Evolutionary conservation across 352 stramenopile genomes (phyloP).

Genomic region (Pythium insidiosum): DNA sequence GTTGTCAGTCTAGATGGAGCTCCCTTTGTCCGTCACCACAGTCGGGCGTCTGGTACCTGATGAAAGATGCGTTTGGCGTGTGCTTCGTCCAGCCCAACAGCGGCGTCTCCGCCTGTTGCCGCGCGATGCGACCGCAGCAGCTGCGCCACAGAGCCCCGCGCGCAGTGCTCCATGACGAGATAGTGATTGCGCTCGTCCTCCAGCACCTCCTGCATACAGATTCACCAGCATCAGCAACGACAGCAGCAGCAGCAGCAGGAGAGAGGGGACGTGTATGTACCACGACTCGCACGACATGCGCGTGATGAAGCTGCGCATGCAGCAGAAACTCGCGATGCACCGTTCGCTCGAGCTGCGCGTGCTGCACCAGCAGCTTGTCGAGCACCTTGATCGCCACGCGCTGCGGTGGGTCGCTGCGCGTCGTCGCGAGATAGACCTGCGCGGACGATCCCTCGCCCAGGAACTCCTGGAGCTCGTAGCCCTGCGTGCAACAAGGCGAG

Average conservation of each 20-base stretch:
- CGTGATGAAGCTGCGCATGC: conserved; percentile 46
- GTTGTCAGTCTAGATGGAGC: too few species aligned
- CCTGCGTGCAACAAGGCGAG: conserved; percentile 22
- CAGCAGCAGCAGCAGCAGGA: neutral
- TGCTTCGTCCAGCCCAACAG: conserved; percentile 26
- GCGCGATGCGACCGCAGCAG: conserved; percentile 25
- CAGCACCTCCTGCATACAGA: conserved; percentile 31
- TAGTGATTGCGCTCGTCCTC: conserved; percentile 75
- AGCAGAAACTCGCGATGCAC: conserved; percentile 66
- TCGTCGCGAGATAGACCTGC: conserved; percentile 65
- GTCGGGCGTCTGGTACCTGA: conserved; percentile 22
- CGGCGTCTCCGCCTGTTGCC: neutral
- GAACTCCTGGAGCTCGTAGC: conserved; percentile 67
- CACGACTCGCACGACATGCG: conserved; percentile 42
- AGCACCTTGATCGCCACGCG: conserved; percentile 77
- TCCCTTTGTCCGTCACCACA: too few species aligned
- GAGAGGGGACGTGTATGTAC: conserved; percentile 2
- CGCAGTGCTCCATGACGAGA: conserved; percentile 63
- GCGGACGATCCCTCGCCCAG: conserved; percentile 67
- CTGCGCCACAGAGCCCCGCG: conserved; percentile 33
- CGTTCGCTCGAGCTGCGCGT: conserved; percentile 48
- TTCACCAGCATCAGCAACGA: neutral
- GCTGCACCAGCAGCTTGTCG: conserved; percentile 63
- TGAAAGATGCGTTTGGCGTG: conserved; percentile 42
- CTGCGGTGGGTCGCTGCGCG: neutral